Evolutionary conservation across 73 alveolate genomes (phyloP), one percentile per base, ranked within the genome.

Genomic region (Halteria grandinella): DNA sequence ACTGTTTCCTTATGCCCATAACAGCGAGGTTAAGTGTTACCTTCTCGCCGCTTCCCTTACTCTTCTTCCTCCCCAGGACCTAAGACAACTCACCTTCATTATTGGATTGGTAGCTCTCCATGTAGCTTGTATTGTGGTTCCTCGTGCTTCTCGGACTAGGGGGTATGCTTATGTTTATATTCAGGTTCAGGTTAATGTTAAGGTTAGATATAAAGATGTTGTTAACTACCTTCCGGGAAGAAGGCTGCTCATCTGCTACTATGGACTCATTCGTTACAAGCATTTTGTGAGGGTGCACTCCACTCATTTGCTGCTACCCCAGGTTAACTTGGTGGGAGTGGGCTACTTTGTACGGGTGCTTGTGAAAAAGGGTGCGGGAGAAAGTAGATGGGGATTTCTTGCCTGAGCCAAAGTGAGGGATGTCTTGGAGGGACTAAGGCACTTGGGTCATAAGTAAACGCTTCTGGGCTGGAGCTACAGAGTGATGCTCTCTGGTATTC

Each of bases 131-230:
- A 66, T 34, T 20, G 54, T 32, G 43, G 60, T 60, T 11, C 80
- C 51, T 66, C 23, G 80, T 66, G 47, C 80, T 66, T 54, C 29
- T 41, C 17, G 80, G 80, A 1, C 69, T 45, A 47, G 80, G 80
- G 3, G 80, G 80, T 4, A 66, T 66, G 53, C 80, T 66, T 4
- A 66, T 66, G 29, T 66, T 66, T 1, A 66, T 66, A 32, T 66
- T 66, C 36, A 66, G 36, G 32, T 66, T 66, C 18, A 66, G 50
- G 31, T 66, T 66, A 20, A 66, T 66, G 66, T 47, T 66, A 40
- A 60, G 51, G 34, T 60, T 60, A 5, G 77, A 60, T 17, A 60
- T 60, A 37, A 60, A 60, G 5, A 60, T 60, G 59, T 60, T 60
- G 43, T 60, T 60, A 18, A 60, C 77, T n/a, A n/a, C n/a, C 58